Evolutionary conservation across 2,329 filamentous ascomycete genomes (phyloP).

Genomic region (Pyrenochaeta sp.): DNA sequence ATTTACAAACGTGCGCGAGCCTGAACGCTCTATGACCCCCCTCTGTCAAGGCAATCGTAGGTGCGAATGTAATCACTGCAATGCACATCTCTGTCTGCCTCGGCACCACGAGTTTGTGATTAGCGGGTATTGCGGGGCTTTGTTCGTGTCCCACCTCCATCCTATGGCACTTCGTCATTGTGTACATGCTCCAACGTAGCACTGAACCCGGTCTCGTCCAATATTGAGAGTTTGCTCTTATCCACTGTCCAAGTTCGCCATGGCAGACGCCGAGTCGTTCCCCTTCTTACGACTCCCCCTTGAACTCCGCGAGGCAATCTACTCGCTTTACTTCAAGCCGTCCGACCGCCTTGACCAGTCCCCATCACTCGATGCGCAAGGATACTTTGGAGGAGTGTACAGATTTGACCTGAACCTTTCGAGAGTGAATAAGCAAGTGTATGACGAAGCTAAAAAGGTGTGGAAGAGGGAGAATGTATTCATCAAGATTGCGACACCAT

Average conservation of each 20-base stretch:
- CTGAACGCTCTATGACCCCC: not conserved
- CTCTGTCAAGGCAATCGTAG: too few species aligned
- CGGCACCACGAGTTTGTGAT: constrained; percentile 8
- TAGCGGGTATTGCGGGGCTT: not conserved
- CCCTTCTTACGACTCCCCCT: constrained; percentile 42
- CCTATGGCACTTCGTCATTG: too few species aligned
- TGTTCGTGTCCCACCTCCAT: too few species aligned
- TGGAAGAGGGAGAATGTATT: constrained; percentile 61
- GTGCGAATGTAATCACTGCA: too few species aligned
- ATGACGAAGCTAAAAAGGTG: constrained; percentile 56
- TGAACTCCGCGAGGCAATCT: constrained; percentile 44
- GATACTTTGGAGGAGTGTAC: constrained; percentile 36
- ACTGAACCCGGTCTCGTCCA: not conserved
- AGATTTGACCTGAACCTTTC: constrained; percentile 51
- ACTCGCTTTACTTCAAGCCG: constrained; percentile 40
- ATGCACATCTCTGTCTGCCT: constrained; percentile 6
- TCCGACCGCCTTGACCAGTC: constrained; percentile 23
- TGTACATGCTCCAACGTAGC: not conserved
- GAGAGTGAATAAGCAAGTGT: constrained; percentile 52
- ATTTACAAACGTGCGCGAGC: not conserved
- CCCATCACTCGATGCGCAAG: constrained; percentile 15
- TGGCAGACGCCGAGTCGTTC: constrained; percentile 15
- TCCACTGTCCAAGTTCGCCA: not conserved
- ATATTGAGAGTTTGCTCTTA: not conserved
- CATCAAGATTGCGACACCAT: constrained; percentile 58